Evolutionary conservation across 139 green algal genomes (phyloP).

Genomic region (Penium margaritaceum): DNA sequence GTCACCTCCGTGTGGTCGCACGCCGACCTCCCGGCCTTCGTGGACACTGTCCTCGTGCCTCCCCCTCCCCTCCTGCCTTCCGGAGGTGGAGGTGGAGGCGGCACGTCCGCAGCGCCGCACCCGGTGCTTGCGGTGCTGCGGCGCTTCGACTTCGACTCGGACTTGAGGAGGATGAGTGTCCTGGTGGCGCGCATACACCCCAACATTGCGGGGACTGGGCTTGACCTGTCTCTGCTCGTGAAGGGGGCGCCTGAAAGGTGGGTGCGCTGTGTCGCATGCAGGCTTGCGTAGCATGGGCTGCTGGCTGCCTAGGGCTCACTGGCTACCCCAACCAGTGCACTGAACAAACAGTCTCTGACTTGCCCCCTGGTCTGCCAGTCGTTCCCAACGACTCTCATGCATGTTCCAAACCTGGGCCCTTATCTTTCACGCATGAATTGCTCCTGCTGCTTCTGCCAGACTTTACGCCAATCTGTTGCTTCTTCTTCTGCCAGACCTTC

Average conservation of each 20-base stretch:
- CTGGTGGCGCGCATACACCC: conserved; percentile 11
- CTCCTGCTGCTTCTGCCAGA: no score
- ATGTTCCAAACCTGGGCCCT: no score
- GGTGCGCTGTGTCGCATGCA: no score
- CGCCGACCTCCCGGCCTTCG: neutral
- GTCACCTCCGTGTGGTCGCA: conserved; percentile 7
- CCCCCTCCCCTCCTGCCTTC: neutral
- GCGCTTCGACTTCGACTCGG: conserved; percentile 32
- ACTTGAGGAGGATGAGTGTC: conserved; percentile 16
- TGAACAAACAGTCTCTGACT: no score
- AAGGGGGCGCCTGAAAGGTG: conserved; percentile 33
- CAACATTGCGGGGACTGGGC: neutral
- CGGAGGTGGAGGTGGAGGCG: neutral
- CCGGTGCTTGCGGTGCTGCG: conserved; percentile 22
- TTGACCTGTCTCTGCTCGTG: neutral
- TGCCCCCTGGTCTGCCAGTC: no score
- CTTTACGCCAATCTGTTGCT: no score
- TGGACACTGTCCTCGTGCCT: conserved; percentile 7
- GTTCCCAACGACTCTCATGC: no score
- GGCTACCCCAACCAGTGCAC: no score
- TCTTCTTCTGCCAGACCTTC: no score
- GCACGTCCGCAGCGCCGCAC: neutral
- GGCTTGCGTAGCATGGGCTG: no score
- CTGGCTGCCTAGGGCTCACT: no score
- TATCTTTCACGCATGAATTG: no score